Evolutionary conservation across 2,329 filamentous ascomycete species (phyloP).

Genomic region (Samsoniella hepiali): DNA sequence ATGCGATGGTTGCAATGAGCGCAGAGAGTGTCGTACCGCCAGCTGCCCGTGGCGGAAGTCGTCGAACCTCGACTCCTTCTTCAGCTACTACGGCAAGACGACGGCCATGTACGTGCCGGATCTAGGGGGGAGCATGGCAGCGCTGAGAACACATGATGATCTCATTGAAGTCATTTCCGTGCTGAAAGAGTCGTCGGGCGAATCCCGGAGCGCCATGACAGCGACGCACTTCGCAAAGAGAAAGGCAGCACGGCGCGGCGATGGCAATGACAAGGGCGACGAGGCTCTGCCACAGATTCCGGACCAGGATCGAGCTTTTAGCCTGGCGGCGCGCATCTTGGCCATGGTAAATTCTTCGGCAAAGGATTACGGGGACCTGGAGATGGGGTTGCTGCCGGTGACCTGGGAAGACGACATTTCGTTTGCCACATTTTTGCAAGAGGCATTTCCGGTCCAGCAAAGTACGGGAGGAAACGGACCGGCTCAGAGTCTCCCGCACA

Average conservation of each 20-base stretch:
- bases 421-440: not conserved
- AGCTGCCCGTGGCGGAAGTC: constrained; percentile 8
- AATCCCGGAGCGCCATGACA: not conserved
- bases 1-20: constrained; percentile 1
- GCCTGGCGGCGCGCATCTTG: constrained; percentile 9
- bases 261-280: no score
- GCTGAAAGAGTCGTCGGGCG: not conserved
- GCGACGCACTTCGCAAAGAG: not conserved
- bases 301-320: constrained; percentile 18
- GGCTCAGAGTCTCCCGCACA: no score
- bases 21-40: not conserved
- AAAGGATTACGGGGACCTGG: constrained; percentile 1
- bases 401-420: constrained; percentile 7
- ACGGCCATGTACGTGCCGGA: not conserved
- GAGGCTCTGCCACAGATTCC: not conserved
- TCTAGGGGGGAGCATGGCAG: no score
- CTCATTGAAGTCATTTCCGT: constrained; percentile 2
- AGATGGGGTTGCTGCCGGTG: constrained; percentile 10
- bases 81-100: constrained; percentile 11
- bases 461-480: no score
- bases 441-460: not conserved
- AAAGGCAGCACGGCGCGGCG: not conserved
- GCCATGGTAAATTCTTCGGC: constrained; percentile 16
- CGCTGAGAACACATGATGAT: constrained; percentile 7
- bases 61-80: constrained; percentile 7